Base-by-base conservation (phyloP, 208 protist genomes). In the Crithidia mellificae region DNA sequence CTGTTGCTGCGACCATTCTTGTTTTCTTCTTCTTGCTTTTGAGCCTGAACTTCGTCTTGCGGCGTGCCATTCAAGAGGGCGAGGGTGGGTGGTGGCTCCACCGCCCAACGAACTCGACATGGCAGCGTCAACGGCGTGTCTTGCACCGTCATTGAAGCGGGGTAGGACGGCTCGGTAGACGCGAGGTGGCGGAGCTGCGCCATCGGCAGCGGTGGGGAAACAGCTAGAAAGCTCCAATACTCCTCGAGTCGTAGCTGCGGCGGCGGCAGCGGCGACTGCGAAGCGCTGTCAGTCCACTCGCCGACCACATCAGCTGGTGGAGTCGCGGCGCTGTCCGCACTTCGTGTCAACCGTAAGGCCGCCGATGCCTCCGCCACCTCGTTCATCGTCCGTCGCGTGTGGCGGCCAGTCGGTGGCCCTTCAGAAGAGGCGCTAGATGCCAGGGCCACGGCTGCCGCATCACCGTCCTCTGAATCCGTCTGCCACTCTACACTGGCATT, bases 141-240 rank as follows among this genome's bases (percentile, higher is more conserved):
- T 12, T 41, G 30, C 9, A 53, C 29, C 1, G 27, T 41, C 44
- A 75, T 65, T 0, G 24, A 36, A 2, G 52, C 38, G 6, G 24
- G 0, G 34, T 62, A 41, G 11, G 70, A 39, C 15, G 54, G 32
- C 32, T 36, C 51, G 15, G 49, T 24, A 0, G 34, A 11, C 12
- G 27, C 12, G 5, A 58, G 20, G 2, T 38, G 15, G 12, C 44
- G 47, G 32, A 75, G 43, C 29, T 69, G 27, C 34, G 62, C 43
- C 46, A 63, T 38, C n/a, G 50, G 56, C 36, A 75, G 38, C 15
- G 62, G 61, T 6, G 53, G 19, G 24, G 70, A 69, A 9, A 64
- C 44, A 2, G 70, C 70, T 24, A 75, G 49, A 5, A 65, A 47
- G 41, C 47, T n/a, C 70, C 70, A 75, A 44, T 44, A 51, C 63